phyloP scores from a whole-genome alignment of 345 rosid genomes.

The Limnanthes douglasii region DNA sequence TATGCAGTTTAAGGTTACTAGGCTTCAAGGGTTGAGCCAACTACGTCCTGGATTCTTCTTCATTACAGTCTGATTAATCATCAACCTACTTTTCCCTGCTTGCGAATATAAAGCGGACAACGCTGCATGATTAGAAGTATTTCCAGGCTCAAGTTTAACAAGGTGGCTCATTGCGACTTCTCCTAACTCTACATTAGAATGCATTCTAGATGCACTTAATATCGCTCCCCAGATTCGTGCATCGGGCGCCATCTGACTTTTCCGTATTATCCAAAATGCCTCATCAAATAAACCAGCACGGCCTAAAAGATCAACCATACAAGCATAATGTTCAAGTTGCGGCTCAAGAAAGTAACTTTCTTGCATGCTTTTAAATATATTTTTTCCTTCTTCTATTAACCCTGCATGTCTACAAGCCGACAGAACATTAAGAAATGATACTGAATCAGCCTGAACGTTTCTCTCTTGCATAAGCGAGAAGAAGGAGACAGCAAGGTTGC shows the following conservation, averaged over 20 bases:
- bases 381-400: constrained; percentile 37
- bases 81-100: constrained; percentile 25
- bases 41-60: constrained; percentile 34
- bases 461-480: constrained; percentile 34
- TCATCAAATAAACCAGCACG: constrained; percentile 44
- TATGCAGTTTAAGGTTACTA: too few species aligned
- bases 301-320: constrained; percentile 51
- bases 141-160: constrained; percentile 34
- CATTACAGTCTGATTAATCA: constrained; percentile 16
- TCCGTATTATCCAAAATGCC: constrained; percentile 19
- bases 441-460: constrained; percentile 16
- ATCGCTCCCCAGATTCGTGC: constrained; percentile 58
- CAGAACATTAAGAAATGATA: constrained; percentile 31
- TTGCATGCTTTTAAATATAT: constrained; percentile 25
- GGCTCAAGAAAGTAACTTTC: constrained; percentile 19
- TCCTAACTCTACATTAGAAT: constrained; percentile 33
- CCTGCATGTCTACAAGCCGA: constrained; percentile 61
- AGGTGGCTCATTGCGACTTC: constrained; percentile 32
- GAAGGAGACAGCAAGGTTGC: constrained; percentile 28
- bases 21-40: constrained; percentile 27
- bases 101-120: constrained; percentile 21
- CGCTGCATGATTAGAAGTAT: constrained; percentile 27
- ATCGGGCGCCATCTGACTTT: constrained; percentile 39
- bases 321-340: constrained; percentile 34
- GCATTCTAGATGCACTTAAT: constrained; percentile 32